Conservation (phyloP, 441 rosid species). For the Croton setiger region DNA sequence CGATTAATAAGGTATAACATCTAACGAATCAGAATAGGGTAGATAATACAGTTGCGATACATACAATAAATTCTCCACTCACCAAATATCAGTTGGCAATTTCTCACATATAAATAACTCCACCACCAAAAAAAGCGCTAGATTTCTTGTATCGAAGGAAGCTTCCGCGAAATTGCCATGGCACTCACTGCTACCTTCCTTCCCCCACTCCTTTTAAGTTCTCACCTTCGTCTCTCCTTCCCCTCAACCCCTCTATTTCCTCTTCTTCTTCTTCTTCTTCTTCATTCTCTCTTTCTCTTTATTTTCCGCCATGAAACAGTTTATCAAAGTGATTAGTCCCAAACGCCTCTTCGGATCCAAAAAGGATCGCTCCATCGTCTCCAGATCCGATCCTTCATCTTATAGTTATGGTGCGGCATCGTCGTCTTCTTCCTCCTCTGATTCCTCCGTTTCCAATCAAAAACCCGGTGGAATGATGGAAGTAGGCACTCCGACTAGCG, state of each 20-base stretch:
- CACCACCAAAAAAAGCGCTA: no score
- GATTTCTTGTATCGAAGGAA: conserved; percentile 42
- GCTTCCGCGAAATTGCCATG: conserved; percentile 72
- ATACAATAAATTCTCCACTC: not conserved
- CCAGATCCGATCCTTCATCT: conserved; percentile 58
- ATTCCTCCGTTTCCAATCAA: conserved; percentile 22
- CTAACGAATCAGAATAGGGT: not conserved
- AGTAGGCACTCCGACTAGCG: conserved; percentile 59
- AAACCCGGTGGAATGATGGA: conserved; percentile 18
- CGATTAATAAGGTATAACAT: not conserved
- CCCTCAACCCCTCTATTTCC: conserved; percentile 4
- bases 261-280: not conserved
- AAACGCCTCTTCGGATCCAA: conserved; percentile 52
- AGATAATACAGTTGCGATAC: not conserved
- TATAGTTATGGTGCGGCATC: conserved; percentile 47
- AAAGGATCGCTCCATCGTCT: conserved; percentile 37
- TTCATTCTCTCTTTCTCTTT: not conserved
- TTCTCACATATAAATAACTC: not conserved
- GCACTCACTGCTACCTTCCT: conserved; percentile 15
- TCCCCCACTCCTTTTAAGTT: conserved; percentile 38
- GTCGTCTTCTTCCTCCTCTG: conserved; percentile 41
- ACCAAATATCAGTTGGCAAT: not conserved
- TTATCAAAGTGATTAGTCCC: conserved; percentile 49
- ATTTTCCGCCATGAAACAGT: conserved; percentile 40
- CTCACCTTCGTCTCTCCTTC: conserved; percentile 16